Percentiles rank a stretch among this genome's conserved stretches.
These are phyloP conservation scores for Trypanosoma rangeli DNA, from an alignment of 208 protist genomes.

Conservation along the genomic window DNA sequence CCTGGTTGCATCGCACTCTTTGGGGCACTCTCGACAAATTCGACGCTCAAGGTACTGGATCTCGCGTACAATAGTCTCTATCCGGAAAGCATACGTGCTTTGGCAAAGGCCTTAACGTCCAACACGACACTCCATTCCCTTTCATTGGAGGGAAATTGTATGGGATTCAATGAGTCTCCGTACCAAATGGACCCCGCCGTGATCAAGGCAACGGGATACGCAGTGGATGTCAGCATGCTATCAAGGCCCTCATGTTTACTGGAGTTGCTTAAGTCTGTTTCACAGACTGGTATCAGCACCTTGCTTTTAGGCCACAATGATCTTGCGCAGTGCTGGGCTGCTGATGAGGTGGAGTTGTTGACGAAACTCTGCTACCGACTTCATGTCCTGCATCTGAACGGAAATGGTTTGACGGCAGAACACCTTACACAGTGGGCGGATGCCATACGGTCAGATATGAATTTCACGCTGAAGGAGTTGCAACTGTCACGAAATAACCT, in stretches of 20 bases:
- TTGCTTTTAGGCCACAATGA: conserved; percentile 71
- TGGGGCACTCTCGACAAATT: conserved; percentile 44
- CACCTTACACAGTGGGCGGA: conserved; percentile 55
- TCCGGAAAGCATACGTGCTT: conserved; percentile 35
- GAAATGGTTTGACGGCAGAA: conserved; percentile 37
- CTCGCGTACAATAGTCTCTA: conserved; percentile 68
- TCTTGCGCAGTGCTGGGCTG: conserved; percentile 46
- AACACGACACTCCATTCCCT: conserved; percentile 55
- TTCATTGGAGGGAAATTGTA: conserved; percentile 67
- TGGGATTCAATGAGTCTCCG: conserved; percentile 34
- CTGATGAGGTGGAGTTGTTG: conserved; percentile 53
- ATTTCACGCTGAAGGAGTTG: conserved; percentile 38
- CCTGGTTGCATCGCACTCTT: conserved; percentile 51
- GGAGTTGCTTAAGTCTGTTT: conserved; percentile 38
- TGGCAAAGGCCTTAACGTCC: conserved; percentile 38
- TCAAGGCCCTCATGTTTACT: conserved; percentile 44
- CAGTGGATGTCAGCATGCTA: conserved; percentile 8
- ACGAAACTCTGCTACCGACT: conserved; percentile 42
- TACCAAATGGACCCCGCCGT: conserved; percentile 25
- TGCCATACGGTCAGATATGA: conserved; percentile 10
- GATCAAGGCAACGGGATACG: conserved; percentile 23
- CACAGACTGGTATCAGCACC: conserved; percentile 35
- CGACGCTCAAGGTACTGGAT: conserved; percentile 55
- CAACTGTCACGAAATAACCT: conserved; percentile 63
- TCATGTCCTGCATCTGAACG: conserved; percentile 47